Conservation (phyloP, 179 eudicot genomes). For the Nepenthes alata region DNA sequence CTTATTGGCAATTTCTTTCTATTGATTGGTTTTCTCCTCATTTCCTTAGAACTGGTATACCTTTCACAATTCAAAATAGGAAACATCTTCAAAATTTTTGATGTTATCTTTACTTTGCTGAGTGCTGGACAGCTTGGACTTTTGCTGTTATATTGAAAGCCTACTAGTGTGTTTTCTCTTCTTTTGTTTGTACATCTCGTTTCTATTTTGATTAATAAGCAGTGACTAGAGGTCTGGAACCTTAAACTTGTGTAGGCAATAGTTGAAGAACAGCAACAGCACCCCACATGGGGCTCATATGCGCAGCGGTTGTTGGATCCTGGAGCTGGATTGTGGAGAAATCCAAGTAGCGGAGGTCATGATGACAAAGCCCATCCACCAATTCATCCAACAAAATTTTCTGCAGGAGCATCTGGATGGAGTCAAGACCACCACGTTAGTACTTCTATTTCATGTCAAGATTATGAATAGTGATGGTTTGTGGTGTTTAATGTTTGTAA, state of each 20-base stretch:
- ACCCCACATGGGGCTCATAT: conserved; percentile 84
- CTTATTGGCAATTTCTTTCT: no score
- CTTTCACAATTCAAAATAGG: no score
- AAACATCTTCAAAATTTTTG: neutral
- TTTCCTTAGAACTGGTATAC: no score
- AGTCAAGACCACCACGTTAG: conserved; percentile 86
- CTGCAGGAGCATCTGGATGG: conserved; percentile 85
- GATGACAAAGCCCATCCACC: conserved; percentile 99
- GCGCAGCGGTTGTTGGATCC: conserved; percentile 77
- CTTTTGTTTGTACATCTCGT: neutral
- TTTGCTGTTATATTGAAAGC: neutral
- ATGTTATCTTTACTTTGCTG: conserved; percentile 1
- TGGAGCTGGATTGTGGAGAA: conserved; percentile 74
- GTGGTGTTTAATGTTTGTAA: neutral
- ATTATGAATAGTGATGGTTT: neutral
- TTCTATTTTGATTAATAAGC: neutral
- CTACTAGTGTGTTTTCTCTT: no score
- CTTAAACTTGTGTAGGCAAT: conserved; percentile 34
- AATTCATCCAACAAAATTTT: conserved; percentile 94
- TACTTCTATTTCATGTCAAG: conserved; percentile 1
- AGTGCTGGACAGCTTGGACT: neutral
- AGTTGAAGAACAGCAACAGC: conserved; percentile 87
- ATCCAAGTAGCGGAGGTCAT: conserved; percentile 82
- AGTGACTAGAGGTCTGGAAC: conserved; percentile 1
- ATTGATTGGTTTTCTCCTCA: no score